These are phyloP conservation scores for Picochlorum sp. DNA, from an alignment of 139 green algal genomes.

Conservation along the genomic window DNA sequence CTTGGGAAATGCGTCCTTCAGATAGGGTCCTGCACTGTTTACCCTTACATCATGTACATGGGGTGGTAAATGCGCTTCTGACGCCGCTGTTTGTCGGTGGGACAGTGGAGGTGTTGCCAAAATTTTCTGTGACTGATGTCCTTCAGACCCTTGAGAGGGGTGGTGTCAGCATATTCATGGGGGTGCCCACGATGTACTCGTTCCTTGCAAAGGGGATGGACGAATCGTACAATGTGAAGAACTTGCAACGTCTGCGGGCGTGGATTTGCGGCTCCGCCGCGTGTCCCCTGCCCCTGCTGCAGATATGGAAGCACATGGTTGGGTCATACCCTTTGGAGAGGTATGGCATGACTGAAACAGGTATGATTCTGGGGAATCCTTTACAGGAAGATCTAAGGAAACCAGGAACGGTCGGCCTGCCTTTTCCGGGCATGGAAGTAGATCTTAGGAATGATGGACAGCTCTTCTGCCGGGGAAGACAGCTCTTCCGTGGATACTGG, in stretches of 20 bases:
- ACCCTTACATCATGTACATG: conserved; percentile 94
- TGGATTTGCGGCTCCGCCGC: conserved; percentile 81
- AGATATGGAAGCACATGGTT: conserved; percentile 53
- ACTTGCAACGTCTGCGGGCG: conserved; percentile 58
- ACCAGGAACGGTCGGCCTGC: conserved; percentile 71
- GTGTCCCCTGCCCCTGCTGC: conserved; percentile 71
- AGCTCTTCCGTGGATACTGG: conserved; percentile 88
- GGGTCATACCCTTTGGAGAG: conserved; percentile 63
- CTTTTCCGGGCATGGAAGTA: conserved; percentile 53
- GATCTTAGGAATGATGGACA: conserved; percentile 49
- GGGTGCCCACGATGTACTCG: conserved; percentile 94
- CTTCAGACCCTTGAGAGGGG: conserved; percentile 50
- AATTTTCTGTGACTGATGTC: conserved; percentile 60
- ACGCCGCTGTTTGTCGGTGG: conserved; percentile 61
- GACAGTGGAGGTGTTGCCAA: conserved; percentile 63
- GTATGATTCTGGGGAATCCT: conserved; percentile 92
- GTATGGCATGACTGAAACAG: conserved; percentile 98
- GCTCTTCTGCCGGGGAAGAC: conserved; percentile 59
- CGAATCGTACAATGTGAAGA: conserved; percentile 18
- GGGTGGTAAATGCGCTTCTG: conserved; percentile 87
- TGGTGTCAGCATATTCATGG: conserved; percentile 80
- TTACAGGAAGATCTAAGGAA: conserved; percentile 40
- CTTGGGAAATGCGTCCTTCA: conserved; percentile 65
- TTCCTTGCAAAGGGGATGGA: conserved; percentile 68
- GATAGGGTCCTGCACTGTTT: conserved; percentile 86